Conservation (phyloP, 768 basidiomycete genomes). For the Nidula microcarpa region DNA sequence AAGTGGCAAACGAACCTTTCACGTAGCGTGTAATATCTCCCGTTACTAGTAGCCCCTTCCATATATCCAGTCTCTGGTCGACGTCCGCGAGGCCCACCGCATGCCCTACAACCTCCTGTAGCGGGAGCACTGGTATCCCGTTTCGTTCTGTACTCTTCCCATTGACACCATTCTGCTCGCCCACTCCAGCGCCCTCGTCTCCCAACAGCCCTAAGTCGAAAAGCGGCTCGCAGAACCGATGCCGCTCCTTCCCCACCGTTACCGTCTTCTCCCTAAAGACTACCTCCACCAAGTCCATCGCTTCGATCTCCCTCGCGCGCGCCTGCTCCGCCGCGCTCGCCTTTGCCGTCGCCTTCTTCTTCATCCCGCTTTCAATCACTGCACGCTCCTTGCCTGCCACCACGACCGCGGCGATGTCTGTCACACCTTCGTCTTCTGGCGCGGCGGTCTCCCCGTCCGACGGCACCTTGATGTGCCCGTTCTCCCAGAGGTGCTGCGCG, state of each 20-base stretch:
- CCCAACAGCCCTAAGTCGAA: constrained; percentile 68
- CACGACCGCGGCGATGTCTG: constrained; percentile 86
- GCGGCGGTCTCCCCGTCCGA: constrained; percentile 67
- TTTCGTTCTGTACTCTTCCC: constrained; percentile 13
- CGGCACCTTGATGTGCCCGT: constrained; percentile 68
- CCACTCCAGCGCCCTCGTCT: constrained; percentile 20
- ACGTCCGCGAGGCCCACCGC: constrained; percentile 60
- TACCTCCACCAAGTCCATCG: constrained; percentile 75
- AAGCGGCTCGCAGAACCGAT: constrained; percentile 88
- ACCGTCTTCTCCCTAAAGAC: constrained; percentile 69
- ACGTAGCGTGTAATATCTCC: constrained; percentile 72
- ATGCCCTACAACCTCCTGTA: constrained; percentile 68
- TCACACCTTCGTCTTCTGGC: constrained; percentile 79
- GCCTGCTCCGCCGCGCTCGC: constrained; percentile 78
- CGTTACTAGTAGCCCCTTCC: constrained; percentile 78
- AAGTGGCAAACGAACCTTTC: constrained; percentile 48
- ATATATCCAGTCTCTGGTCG: constrained; percentile 67
- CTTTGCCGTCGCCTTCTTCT: constrained; percentile 69
- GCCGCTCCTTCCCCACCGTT: constrained; percentile 82
- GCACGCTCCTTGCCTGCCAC: constrained; percentile 91
- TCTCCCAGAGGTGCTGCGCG: constrained; percentile 59
- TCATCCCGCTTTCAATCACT: constrained; percentile 81
- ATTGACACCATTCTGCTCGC: constrained; percentile 13
- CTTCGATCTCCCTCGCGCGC: constrained; percentile 78
- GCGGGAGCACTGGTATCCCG: constrained; percentile 27